phyloP scores from a whole-genome alignment of 2,329 filamentous ascomycete species.

The Aspergillus proliferans region DNA sequence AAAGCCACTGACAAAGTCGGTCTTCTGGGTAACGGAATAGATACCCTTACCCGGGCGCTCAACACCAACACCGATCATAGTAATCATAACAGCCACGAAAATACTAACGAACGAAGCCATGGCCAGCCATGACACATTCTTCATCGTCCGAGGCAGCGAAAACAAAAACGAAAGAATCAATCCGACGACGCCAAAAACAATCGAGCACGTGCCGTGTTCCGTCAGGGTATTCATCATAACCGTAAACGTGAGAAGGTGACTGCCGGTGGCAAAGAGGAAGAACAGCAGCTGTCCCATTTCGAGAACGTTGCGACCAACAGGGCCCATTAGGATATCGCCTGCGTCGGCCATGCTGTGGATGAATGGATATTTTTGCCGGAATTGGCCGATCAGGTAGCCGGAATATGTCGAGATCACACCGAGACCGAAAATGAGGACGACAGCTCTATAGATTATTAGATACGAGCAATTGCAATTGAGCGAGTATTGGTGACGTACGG shows the following conservation, averaged over 20 bases:
- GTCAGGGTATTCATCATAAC: conserved; percentile 61
- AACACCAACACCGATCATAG: conserved; percentile 59
- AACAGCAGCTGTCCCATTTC: conserved; percentile 56
- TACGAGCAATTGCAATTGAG: background rate
- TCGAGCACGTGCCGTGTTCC: conserved; percentile 54
- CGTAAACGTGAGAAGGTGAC: conserved; percentile 61
- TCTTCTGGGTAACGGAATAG: conserved; percentile 27
- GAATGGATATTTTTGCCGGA: conserved; percentile 50
- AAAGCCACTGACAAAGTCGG: conserved; percentile 49
- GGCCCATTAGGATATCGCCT: conserved; percentile 55
- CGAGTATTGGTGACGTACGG: conserved; percentile 24
- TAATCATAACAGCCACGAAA: conserved; percentile 55
- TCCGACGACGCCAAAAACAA: conserved; percentile 54
- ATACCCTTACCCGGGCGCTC: conserved; percentile 32
- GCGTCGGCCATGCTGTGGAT: conserved; percentile 63
- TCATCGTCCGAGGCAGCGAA: conserved; percentile 55
- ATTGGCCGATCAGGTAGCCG: conserved; percentile 53
- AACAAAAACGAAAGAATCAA: conserved; percentile 51
- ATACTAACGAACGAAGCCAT: conserved; percentile 59
- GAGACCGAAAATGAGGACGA: conserved; percentile 47
- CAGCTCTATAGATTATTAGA: conserved; percentile 27
- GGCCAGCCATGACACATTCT: conserved; percentile 54
- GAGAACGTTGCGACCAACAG: conserved; percentile 54
- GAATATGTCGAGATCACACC: conserved; percentile 52
- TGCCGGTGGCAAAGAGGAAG: conserved; percentile 60